These are phyloP conservation scores for Penicillium argentinense DNA, from an alignment of 495 filamentous ascomycete genomes.

Conservation along the genomic window DNA sequence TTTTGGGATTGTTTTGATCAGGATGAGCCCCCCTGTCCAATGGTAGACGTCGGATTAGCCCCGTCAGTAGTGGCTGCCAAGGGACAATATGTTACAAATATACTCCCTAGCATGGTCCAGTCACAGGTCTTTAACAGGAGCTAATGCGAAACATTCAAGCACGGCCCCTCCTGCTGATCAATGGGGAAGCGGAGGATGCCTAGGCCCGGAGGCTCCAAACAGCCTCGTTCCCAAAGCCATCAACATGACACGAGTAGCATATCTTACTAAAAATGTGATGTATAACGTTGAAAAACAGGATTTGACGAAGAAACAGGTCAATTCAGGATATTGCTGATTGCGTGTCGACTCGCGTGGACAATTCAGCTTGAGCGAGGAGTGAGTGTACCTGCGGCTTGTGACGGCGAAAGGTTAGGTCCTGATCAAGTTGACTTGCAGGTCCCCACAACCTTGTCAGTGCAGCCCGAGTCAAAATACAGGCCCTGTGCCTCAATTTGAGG, in stretches of 20 bases:
- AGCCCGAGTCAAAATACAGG: background rate
- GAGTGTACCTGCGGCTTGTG: slow-evolving; percentile 9
- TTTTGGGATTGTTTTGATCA: too few species aligned
- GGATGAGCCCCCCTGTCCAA: too few species aligned
- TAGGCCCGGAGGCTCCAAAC: background rate
- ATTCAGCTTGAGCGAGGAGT: too few species aligned
- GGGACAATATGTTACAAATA: slow-evolving; percentile 4
- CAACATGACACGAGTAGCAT: background rate
- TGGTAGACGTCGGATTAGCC: background rate
- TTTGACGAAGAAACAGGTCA: background rate
- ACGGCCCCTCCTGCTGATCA: slow-evolving; percentile 9
- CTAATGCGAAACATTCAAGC: slow-evolving; percentile 13
- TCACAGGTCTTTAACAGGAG: background rate
- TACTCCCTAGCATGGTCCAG: background rate
- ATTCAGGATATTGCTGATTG: background rate
- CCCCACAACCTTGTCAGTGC: slow-evolving; percentile 4
- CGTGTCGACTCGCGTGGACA: background rate
- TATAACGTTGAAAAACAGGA: background rate
- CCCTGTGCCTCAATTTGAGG: too few species aligned
- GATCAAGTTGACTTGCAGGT: slow-evolving; percentile 8
- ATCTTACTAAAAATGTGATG: background rate
- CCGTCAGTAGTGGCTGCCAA: too few species aligned
- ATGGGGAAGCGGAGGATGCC: background rate
- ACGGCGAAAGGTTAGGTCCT: slow-evolving; percentile 2
- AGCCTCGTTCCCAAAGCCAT: too few species aligned